Percentiles rank a stretch among this genome's conserved stretches.
phyloP scores from a whole-genome alignment of 768 basidiomycete species.

The Cubamyces lactineus region DNA sequence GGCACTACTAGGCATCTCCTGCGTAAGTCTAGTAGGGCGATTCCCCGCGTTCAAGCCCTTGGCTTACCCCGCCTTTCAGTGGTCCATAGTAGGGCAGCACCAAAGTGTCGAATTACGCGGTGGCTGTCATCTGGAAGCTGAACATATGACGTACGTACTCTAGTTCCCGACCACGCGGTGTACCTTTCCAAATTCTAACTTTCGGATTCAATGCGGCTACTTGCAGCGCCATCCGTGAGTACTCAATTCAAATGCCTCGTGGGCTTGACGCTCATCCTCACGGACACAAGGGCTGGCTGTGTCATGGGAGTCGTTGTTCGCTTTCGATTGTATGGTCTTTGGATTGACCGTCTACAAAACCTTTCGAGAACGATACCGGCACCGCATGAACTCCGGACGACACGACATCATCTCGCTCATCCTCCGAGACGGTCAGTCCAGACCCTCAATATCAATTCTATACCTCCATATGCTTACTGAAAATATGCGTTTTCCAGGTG shows the following conservation, averaged over 20 bases:
- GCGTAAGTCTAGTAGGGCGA: slow-evolving; percentile 36
- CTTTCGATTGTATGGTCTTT: slow-evolving; percentile 53
- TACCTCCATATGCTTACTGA: neutral
- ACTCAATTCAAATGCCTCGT: neutral
- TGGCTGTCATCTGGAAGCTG: slow-evolving; percentile 29
- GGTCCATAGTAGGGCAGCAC: slow-evolving; percentile 45
- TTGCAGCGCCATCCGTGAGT: slow-evolving; percentile 31
- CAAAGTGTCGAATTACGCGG: slow-evolving; percentile 15
- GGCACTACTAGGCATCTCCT: slow-evolving; percentile 37
- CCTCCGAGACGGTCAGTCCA: slow-evolving; percentile 51
- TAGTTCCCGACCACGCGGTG: neutral
- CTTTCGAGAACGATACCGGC: slow-evolving; percentile 36
- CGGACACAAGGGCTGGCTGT: slow-evolving; percentile 33
- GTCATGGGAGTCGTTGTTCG: slow-evolving; percentile 55
- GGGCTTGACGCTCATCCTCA: neutral
- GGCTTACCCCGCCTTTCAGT: slow-evolving; percentile 36
- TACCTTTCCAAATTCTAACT: neutral
- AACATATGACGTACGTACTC: slow-evolving; percentile 30
- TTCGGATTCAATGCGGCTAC: neutral
- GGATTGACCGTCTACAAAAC: slow-evolving; percentile 52
- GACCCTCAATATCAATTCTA: too few species aligned
- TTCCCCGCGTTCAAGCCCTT: neutral
- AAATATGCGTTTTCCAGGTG: slow-evolving; percentile 39
- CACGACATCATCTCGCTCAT: slow-evolving; percentile 44
- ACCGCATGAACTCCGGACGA: slow-evolving; percentile 30